Conservation (phyloP, 768 basidiomycete species). For the Chalciporus chontae region DNA sequence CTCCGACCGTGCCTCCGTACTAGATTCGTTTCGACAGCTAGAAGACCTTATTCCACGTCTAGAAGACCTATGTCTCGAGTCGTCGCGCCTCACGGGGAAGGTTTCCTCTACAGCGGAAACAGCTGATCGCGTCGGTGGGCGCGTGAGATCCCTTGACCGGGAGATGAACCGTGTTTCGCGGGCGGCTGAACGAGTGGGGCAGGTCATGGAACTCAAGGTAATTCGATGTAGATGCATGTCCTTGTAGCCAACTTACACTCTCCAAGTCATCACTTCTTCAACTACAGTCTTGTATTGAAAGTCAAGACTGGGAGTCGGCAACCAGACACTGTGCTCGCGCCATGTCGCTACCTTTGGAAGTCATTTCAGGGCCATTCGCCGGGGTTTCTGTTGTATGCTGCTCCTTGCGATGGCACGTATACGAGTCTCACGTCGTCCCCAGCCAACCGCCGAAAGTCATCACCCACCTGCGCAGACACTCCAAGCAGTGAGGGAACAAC, state of each 20-base stretch:
- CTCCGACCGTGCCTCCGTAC: slow-evolving; percentile 62
- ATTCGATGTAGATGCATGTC: background rate
- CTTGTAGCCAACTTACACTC: slow-evolving; percentile 15
- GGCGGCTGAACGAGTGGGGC: slow-evolving; percentile 86
- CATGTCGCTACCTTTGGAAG: slow-evolving; percentile 75
- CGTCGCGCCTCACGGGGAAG: slow-evolving; percentile 48
- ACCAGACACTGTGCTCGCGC: slow-evolving; percentile 88
- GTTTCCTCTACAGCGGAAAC: slow-evolving; percentile 75
- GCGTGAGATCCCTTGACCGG: slow-evolving; percentile 84
- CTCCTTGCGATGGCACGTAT: background rate
- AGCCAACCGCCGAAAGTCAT: slow-evolving; percentile 91
- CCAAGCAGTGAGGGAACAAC: slow-evolving; percentile 64
- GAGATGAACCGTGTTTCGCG: slow-evolving; percentile 90
- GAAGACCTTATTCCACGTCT: slow-evolving; percentile 58
- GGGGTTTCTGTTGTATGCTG: slow-evolving; percentile 79
- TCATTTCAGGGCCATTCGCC: slow-evolving; percentile 82
- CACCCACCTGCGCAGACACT: slow-evolving; percentile 84
- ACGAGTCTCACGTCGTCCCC: background rate
- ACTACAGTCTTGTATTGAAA: slow-evolving; percentile 60
- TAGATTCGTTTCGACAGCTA: slow-evolving; percentile 57
- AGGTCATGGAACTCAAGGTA: slow-evolving; percentile 95
- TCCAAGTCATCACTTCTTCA: slow-evolving; percentile 60
- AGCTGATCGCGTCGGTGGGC: slow-evolving; percentile 87
- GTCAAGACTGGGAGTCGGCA: slow-evolving; percentile 94
- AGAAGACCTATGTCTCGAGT: slow-evolving; percentile 58